These are phyloP conservation scores for Corchorus capsularis DNA, from an alignment of 345 rosid species.

Conservation along the genomic window DNA sequence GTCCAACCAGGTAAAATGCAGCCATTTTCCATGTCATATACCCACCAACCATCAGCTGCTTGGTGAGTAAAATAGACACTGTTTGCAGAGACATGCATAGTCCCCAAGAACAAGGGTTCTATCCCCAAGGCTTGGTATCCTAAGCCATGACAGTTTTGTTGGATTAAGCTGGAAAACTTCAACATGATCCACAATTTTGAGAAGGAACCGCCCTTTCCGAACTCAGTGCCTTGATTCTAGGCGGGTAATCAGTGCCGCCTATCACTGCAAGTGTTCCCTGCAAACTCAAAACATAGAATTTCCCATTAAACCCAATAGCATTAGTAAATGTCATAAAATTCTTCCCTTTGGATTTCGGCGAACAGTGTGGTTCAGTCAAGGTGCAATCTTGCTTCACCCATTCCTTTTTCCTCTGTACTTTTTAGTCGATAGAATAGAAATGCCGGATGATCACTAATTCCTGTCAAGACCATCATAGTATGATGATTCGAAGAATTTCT, in stretches of 20 bases:
- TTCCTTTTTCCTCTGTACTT: not conserved
- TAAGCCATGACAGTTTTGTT: constrained; percentile 22
- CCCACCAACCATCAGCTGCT: not conserved
- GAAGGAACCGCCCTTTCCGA: constrained; percentile 27
- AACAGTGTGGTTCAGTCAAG: constrained; percentile 26
- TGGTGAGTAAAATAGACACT: constrained; percentile 5
- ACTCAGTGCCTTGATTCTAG: constrained; percentile 17
- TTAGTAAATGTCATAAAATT: constrained; percentile 26
- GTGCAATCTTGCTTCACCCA: constrained; percentile 32
- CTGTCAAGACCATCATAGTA: constrained; percentile 30
- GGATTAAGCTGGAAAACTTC: constrained; percentile 28
- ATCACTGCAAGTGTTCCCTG: constrained; percentile 33
- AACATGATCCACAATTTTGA: constrained; percentile 25
- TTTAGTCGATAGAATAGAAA: constrained; percentile 3
- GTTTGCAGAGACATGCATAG: constrained; percentile 25
- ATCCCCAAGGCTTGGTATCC: constrained; percentile 21
- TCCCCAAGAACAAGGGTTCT: constrained; percentile 30
- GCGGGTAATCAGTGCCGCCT: constrained; percentile 2
- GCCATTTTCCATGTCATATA: not conserved
- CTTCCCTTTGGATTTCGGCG: not conserved
- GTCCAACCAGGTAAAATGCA: not conserved
- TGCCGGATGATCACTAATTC: constrained; percentile 26
- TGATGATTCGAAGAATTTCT: not conserved
- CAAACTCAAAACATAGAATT: constrained; percentile 36
- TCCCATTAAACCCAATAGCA: constrained; percentile 32